phyloP scores from a whole-genome alignment of 2,329 filamentous ascomycete species.

The Aspergillus sp. region DNA sequence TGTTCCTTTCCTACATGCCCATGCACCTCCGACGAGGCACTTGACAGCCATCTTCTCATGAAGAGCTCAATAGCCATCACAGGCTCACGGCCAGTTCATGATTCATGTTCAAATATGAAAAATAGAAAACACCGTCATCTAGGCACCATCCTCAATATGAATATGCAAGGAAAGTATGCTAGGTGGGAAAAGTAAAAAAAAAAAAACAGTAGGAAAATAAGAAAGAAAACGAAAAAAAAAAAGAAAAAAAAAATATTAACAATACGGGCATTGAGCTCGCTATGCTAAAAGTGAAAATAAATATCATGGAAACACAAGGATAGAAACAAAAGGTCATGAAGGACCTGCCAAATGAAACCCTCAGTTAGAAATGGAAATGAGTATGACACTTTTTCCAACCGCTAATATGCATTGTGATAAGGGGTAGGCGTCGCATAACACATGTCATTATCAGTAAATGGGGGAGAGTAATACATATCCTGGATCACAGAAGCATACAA shows the following conservation, averaged over 20 bases:
- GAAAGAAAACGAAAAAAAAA: not conserved
- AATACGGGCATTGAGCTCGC: slow-evolving; percentile 34
- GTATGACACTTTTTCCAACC: slow-evolving; percentile 42
- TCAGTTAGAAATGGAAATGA: slow-evolving; percentile 27
- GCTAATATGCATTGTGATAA: slow-evolving; percentile 43
- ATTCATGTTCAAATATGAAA: not conserved
- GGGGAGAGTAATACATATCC: slow-evolving; percentile 39
- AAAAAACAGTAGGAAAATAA: not conserved
- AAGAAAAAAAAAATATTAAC: slow-evolving; percentile 16
- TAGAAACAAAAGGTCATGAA: slow-evolving; percentile 24
- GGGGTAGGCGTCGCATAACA: slow-evolving; percentile 37
- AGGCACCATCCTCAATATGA: slow-evolving; percentile 1
- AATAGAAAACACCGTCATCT: not conserved
- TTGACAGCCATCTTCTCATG: not conserved
- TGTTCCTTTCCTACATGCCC: not conserved
- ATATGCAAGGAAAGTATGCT: slow-evolving; percentile 4
- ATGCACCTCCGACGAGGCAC: not conserved
- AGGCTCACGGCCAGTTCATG: not conserved
- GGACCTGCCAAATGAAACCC: slow-evolving; percentile 20
- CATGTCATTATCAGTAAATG: slow-evolving; percentile 39
- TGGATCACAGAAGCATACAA: slow-evolving; percentile 22
- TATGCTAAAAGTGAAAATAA: slow-evolving; percentile 32
- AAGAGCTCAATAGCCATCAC: not conserved
- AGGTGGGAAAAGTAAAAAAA: slow-evolving; percentile 2
- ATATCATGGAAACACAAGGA: slow-evolving; percentile 24